Conservation (phyloP, 306 rosid genomes). For the Prinsepia uniflora region DNA sequence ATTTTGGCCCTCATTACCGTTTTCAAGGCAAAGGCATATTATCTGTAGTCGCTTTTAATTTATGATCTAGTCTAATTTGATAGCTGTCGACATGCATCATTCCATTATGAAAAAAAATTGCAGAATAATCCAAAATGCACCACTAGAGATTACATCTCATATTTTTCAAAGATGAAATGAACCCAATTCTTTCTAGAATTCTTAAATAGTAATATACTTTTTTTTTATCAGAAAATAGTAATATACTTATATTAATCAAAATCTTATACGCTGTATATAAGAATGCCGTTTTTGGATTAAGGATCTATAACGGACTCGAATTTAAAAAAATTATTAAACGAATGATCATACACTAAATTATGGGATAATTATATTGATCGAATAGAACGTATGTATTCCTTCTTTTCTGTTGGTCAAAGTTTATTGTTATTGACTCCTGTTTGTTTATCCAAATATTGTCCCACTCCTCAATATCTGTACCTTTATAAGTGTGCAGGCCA, state of each 20-base stretch:
- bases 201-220: neutral
- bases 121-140: neutral
- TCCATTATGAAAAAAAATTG: neutral
- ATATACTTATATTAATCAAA: too few relatives aligned
- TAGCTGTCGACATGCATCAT: neutral
- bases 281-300: too few relatives aligned
- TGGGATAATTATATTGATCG: too few relatives aligned
- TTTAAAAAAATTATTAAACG: too few relatives aligned
- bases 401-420: slow-evolving; percentile 14
- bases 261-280: too few relatives aligned
- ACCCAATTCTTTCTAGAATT: neutral
- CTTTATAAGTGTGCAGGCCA: neutral
- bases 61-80: neutral
- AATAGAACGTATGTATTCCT: too few relatives aligned
- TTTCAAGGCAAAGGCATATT: too few relatives aligned
- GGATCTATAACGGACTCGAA: too few relatives aligned
- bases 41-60: too few relatives aligned
- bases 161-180: neutral
- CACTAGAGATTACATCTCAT: neutral
- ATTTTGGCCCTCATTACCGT: too few relatives aligned
- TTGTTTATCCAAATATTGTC: neutral
- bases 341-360: too few relatives aligned
- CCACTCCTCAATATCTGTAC: neutral
- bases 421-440: neutral
- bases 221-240: too few relatives aligned